phyloP scores from a whole-genome alignment of 257 asterid genomes.

The Dorcoceras hygrometricum region DNA sequence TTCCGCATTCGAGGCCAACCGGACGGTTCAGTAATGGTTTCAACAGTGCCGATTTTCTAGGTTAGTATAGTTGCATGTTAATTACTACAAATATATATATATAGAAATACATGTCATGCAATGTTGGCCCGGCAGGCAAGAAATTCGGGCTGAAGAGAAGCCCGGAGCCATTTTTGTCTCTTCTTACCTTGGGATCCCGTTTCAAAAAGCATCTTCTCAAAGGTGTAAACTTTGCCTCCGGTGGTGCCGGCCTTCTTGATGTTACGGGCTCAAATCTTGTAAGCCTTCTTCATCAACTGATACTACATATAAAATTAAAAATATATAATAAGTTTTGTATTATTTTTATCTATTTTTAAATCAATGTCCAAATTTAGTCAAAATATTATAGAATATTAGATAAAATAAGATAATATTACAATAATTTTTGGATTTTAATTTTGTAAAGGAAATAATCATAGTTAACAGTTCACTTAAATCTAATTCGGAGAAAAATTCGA shows the following conservation, averaged over 20 bases:
- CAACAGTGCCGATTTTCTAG: constrained; percentile 48
- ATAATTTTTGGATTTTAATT: too few species aligned
- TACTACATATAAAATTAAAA: too few species aligned
- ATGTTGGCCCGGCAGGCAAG: constrained; percentile 27
- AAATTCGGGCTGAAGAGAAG: constrained; percentile 37
- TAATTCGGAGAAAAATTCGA: too few species aligned
- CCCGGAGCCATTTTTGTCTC: constrained; percentile 44
- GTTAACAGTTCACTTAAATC: too few species aligned
- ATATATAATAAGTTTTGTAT: too few species aligned
- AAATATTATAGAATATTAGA: too few species aligned
- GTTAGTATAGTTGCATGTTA: constrained; percentile 14
- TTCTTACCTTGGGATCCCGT: constrained; percentile 24
- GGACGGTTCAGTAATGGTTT: constrained; percentile 66
- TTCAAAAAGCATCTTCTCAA: constrained; percentile 25
- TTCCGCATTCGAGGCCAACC: constrained; percentile 36
- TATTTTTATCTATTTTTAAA: too few species aligned
- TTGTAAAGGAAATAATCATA: too few species aligned
- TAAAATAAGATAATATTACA: too few species aligned
- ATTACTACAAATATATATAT: neutral
- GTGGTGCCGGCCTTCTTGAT: constrained; percentile 51
- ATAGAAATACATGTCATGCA: neutral
- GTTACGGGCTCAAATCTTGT: constrained; percentile 35
- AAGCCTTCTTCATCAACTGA: neutral
- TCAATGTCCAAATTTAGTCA: too few species aligned
- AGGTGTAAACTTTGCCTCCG: constrained; percentile 67